Evolutionary conservation across 2,329 filamentous ascomycete genomes (phyloP).

Genomic region (Gyromitra esculenta): DNA sequence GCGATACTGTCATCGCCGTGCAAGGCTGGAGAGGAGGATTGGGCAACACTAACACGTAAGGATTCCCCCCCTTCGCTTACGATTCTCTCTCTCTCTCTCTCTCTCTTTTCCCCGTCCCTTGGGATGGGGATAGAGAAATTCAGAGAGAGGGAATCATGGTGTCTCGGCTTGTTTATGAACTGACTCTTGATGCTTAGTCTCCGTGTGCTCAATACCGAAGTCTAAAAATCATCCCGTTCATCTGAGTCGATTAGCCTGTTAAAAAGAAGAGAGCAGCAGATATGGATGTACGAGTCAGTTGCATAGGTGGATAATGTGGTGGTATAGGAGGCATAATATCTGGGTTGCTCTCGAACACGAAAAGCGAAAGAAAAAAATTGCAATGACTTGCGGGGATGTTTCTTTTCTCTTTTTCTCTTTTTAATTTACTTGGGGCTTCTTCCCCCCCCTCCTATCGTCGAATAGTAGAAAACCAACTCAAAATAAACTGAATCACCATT

Average conservation of each 20-base stretch:
- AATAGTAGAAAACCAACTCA: constrained; percentile 29
- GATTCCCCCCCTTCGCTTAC: constrained; percentile 23
- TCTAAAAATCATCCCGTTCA: constrained; percentile 42
- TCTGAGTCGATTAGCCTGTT: constrained; percentile 24
- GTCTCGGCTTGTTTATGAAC: constrained; percentile 35
- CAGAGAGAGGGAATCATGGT: constrained; percentile 20
- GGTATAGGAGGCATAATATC: constrained; percentile 8
- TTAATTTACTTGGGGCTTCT: constrained; percentile 22
- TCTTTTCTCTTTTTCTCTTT: constrained; percentile 20
- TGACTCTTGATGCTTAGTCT: constrained; percentile 52
- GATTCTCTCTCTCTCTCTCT: constrained; percentile 25
- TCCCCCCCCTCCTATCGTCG: constrained; percentile 16
- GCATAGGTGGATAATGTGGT: constrained; percentile 24
- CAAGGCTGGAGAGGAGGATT: constrained; percentile 92
- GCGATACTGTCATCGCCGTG: constrained; percentile 81
- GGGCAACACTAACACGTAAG: constrained; percentile 84
- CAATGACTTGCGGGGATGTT: constrained; percentile 9
- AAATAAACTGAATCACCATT: constrained; percentile 22
- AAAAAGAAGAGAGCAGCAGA: constrained; percentile 11
- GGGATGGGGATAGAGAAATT: background rate
- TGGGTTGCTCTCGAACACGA: constrained; percentile 1
- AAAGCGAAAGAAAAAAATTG: constrained; percentile 14
- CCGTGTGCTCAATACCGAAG: constrained; percentile 51
- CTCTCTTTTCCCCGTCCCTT: constrained; percentile 4
- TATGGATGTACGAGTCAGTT: constrained; percentile 29